Percentiles rank a stretch among this genome's conserved stretches.
phyloP scores from a whole-genome alignment of 2,329 filamentous ascomycete species.

The Ascochyta fabae region DNA sequence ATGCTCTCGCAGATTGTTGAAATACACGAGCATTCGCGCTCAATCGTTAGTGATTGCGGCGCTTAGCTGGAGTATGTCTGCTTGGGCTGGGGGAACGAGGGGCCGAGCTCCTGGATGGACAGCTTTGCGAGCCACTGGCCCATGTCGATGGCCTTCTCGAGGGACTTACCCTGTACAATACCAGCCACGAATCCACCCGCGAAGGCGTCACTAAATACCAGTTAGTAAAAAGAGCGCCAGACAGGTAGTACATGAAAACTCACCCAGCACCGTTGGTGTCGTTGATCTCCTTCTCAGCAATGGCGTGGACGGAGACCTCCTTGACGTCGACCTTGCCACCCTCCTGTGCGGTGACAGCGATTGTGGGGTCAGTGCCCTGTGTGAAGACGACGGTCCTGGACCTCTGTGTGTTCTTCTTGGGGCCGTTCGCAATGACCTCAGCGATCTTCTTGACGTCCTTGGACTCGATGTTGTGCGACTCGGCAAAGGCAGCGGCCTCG shows the following conservation, averaged over 20 bases:
- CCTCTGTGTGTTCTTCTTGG: constrained; percentile 88
- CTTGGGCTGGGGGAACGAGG: constrained; percentile 69
- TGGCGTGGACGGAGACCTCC: constrained; percentile 81
- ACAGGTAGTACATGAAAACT: constrained; percentile 28
- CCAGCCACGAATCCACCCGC: constrained; percentile 93
- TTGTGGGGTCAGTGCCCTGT: constrained; percentile 88
- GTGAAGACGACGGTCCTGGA: constrained; percentile 90
- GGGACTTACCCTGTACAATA: constrained; percentile 80
- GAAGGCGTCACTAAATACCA: constrained; percentile 76
- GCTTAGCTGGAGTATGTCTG: constrained; percentile 50
- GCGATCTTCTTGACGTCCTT: constrained; percentile 85
- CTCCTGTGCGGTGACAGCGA: constrained; percentile 77
- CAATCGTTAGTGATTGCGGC: constrained; percentile 23
- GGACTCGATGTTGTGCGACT: constrained; percentile 75
- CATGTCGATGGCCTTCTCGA: constrained; percentile 83
- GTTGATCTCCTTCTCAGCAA: constrained; percentile 79
- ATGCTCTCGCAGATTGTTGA: constrained; percentile 48
- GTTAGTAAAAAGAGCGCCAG: constrained; percentile 7
- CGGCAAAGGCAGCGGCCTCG: constrained; percentile 86
- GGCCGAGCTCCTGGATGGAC: constrained; percentile 93
- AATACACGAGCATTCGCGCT: constrained; percentile 49
- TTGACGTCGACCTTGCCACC: constrained; percentile 69
- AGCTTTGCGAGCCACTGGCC: constrained; percentile 95
- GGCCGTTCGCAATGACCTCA: constrained; percentile 81
- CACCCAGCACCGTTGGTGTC: constrained; percentile 93